Evolutionary conservation across 345 rosid species (phyloP).

Genomic region (Trapa incisa): DNA sequence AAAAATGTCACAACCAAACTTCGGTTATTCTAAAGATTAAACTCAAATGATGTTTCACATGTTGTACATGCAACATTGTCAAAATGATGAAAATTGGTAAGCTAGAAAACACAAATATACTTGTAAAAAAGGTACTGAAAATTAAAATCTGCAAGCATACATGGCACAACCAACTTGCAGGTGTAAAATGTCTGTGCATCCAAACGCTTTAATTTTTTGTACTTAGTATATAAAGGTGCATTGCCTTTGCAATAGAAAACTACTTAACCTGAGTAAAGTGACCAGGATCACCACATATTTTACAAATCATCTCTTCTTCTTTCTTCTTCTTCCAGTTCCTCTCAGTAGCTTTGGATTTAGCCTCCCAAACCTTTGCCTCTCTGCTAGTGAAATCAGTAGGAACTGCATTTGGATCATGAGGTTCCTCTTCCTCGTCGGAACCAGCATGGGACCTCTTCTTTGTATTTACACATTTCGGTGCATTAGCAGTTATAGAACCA

Average conservation of each 20-base stretch:
- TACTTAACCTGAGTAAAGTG: slow-evolving; percentile 84
- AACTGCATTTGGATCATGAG: slow-evolving; percentile 88
- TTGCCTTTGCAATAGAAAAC: not conserved
- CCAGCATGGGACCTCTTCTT: slow-evolving; percentile 45
- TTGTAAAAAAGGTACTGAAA: not conserved
- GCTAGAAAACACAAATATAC: not conserved
- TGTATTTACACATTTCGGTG: slow-evolving; percentile 37
- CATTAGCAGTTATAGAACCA: slow-evolving; percentile 20
- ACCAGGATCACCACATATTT: slow-evolving; percentile 92
- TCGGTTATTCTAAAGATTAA: not conserved
- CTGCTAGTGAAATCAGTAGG: slow-evolving; percentile 97
- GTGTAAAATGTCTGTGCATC: not conserved
- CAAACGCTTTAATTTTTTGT: not conserved
- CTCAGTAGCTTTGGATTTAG: slow-evolving; percentile 96
- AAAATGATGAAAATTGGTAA: not conserved
- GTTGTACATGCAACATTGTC: not conserved
- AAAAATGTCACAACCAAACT: not conserved
- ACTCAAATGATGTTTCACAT: not conserved
- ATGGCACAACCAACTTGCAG: not conserved
- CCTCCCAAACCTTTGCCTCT: slow-evolving; percentile 99
- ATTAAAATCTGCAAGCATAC: not conserved
- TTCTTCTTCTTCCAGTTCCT: slow-evolving; percentile 97
- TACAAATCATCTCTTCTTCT: slow-evolving; percentile 98
- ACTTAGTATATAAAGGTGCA: not conserved
- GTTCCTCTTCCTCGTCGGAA: slow-evolving; percentile 62